These are phyloP conservation scores for Trypanosoma caninum DNA, from an alignment of 208 protist genomes.

Conservation along the genomic window DNA sequence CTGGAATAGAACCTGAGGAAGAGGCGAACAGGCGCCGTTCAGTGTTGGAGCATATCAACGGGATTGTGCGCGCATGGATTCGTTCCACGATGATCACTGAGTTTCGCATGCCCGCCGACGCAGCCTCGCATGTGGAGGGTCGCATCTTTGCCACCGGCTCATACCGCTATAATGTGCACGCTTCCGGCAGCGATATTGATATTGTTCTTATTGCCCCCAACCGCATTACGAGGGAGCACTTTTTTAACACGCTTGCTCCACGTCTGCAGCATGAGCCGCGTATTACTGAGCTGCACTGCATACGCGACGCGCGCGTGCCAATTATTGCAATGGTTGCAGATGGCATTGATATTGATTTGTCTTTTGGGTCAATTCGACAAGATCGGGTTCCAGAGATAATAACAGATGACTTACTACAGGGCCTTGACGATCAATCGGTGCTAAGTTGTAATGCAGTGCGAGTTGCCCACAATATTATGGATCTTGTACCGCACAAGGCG, in stretches of 20 bases:
- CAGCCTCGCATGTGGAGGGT: conserved; percentile 82
- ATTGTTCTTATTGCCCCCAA: conserved; percentile 94
- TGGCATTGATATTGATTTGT: conserved; percentile 96
- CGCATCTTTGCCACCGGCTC: conserved; percentile 98
- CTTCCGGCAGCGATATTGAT: conserved; percentile 96
- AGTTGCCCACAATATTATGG: conserved; percentile 96
- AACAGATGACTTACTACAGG: conserved; percentile 89
- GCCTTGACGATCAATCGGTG: conserved; percentile 93
- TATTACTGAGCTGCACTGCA: conserved; percentile 84
- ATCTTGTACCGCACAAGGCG: conserved; percentile 94
- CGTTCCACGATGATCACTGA: conserved; percentile 85
- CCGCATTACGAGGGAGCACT: conserved; percentile 91
- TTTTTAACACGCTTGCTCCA: conserved; percentile 91
- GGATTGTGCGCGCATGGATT: conserved; percentile 85
- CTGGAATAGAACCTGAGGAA: conserved; percentile 85
- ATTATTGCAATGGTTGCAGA: conserved; percentile 96
- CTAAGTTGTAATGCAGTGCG: conserved; percentile 95
- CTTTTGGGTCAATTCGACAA: conserved; percentile 92
- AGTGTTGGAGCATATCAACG: conserved; percentile 81
- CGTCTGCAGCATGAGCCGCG: conserved; percentile 71
- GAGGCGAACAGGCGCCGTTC: conserved; percentile 79
- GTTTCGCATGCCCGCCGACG: conserved; percentile 86
- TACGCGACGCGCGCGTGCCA: conserved; percentile 94
- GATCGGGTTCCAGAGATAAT: conserved; percentile 92
- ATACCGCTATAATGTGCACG: conserved; percentile 98